Evolutionary conservation across 352 stramenopile genomes (phyloP).

Genomic region (Thraustochytrium sp.): DNA sequence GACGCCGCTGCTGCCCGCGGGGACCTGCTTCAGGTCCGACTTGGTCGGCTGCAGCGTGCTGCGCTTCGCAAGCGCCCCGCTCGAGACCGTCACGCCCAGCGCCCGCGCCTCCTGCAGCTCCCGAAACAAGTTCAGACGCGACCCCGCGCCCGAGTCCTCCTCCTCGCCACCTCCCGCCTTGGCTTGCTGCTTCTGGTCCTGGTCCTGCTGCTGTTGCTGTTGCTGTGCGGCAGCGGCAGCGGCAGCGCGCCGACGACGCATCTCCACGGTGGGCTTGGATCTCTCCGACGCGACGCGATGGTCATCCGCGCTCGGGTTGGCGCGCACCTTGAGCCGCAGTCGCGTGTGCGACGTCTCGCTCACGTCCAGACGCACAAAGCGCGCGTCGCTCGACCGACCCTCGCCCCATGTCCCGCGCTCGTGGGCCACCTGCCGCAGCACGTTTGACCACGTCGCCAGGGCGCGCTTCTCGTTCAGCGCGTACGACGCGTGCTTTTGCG

Average conservation of each 20-base stretch:
- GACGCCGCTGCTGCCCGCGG: neutral
- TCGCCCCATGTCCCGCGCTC: slow-evolving; percentile 39
- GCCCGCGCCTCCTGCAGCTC: slow-evolving; percentile 8
- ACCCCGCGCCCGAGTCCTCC: neutral
- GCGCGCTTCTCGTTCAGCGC: neutral
- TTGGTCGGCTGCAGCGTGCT: neutral
- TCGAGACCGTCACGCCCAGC: neutral
- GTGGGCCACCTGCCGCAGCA: slow-evolving; percentile 29
- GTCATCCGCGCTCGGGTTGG: slow-evolving; percentile 13
- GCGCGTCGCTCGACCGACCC: neutral
- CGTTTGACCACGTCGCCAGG: neutral
- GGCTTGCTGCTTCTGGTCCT: neutral
- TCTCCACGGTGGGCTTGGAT: neutral
- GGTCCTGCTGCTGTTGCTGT: neutral
- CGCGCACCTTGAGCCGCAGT: neutral
- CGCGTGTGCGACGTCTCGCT: slow-evolving; percentile 22
- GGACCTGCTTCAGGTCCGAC: neutral
- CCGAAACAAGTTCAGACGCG: slow-evolving; percentile 12
- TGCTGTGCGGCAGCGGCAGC: neutral
- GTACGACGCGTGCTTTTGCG: neutral
- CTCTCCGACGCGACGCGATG: slow-evolving; percentile 2
- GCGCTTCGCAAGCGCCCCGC: neutral
- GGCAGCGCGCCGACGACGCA: neutral
- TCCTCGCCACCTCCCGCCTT: neutral
- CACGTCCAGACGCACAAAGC: slow-evolving; percentile 2